These are phyloP conservation scores for Talinum fruticosum DNA, from an alignment of 148 eudicot species.

Conservation along the genomic window DNA sequence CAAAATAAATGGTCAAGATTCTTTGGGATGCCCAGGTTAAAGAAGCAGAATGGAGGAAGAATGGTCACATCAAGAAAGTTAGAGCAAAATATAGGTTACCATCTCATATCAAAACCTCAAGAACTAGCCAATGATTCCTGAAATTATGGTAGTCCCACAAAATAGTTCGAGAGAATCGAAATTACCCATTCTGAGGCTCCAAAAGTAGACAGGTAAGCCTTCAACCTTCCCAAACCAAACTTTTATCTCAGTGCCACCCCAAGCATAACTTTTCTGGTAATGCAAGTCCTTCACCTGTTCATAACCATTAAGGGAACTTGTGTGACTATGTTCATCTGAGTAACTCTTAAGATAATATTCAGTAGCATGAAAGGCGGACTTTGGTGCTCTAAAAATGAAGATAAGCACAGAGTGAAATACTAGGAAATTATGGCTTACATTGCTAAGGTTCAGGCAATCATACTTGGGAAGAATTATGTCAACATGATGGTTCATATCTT, in stretches of 20 bases:
- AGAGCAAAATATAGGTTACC: background rate
- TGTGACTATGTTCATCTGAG: background rate
- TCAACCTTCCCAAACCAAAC: slow-evolving; percentile 98
- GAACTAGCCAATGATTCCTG: background rate
- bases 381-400: background rate
- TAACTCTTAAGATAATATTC: background rate
- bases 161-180: background rate
- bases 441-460: slow-evolving; percentile 71
- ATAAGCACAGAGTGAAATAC: background rate
- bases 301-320: slow-evolving; percentile 6
- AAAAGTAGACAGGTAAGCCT: slow-evolving; percentile 89
- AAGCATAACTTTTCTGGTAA: slow-evolving; percentile 68
- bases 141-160: background rate
- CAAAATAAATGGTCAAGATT: background rate
- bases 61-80: background rate
- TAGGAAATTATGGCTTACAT: slow-evolving; percentile 53
- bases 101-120: background rate
- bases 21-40: background rate
- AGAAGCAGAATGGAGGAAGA: background rate
- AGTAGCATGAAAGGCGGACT: background rate
- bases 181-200: slow-evolving; percentile 95
- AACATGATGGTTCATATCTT: slow-evolving; percentile 87
- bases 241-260: slow-evolving; percentile 91
- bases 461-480: slow-evolving; percentile 89
- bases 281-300: slow-evolving; percentile 80